These are phyloP conservation scores for Fraxinus greggii DNA, from an alignment of 305 asterid genomes.

Conservation along the genomic window DNA sequence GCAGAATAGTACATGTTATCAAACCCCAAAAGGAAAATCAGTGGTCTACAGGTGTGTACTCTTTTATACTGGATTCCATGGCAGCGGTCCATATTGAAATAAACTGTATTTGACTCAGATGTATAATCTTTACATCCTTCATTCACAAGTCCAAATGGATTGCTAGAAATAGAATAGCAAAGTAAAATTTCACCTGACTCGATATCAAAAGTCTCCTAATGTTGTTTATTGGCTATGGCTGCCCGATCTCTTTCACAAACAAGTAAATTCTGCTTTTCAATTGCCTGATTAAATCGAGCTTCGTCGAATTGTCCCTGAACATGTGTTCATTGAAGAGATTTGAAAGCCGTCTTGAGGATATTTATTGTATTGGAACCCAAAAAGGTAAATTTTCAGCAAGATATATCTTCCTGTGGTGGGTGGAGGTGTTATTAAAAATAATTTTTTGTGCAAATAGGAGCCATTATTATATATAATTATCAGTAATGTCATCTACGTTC, in stretches of 20 bases:
- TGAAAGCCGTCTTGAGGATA: background rate
- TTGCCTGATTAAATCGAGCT: background rate
- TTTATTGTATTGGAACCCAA: background rate
- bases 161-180: background rate
- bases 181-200: background rate
- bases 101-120: background rate
- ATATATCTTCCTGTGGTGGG: background rate
- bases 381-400: background rate
- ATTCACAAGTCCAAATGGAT: background rate
- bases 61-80: background rate
- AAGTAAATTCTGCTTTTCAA: background rate
- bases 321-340: background rate
- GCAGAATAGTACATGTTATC: background rate
- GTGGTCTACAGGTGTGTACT: background rate
- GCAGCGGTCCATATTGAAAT: background rate
- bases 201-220: background rate
- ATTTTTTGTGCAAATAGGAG: background rate
- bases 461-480: background rate
- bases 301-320: background rate
- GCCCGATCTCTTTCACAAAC: background rate
- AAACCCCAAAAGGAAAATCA: background rate
- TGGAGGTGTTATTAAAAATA: background rate
- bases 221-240: background rate
- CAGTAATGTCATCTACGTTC: slow-evolving; percentile 16
- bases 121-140: background rate